Evolutionary conservation across 495 filamentous ascomycete species (phyloP), one percentile per base, ranked within the genome.

Genomic region (Xylaria cubensis): DNA sequence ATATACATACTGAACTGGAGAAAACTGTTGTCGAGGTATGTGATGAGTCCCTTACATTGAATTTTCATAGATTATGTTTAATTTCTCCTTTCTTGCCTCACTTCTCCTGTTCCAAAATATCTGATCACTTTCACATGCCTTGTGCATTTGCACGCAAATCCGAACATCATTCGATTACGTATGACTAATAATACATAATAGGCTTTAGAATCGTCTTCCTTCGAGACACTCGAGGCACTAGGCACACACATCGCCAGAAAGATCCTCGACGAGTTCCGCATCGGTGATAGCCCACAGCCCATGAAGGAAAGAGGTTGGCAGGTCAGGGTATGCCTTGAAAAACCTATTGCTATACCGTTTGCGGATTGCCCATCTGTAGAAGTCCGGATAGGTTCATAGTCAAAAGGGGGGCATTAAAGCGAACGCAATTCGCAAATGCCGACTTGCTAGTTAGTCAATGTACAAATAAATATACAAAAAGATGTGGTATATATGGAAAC

Each of bases 181-280:
- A 41, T 36, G 29, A n/a, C 62, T 59, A 58, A 59, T 53, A 12
- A 51, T 36, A 26, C 10, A 10, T 29, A 42, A 32, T 66, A 91
- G 88, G 77, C 82, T 3, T 83, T 91, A 61, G 86, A 88, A 64
- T 75, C 83, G 4, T 89, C 89, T 0, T 85, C 84, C 0, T 91
- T 90, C 73, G 85, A 90, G 78, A 92, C 90, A 0, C 85, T 92
- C 13, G 90, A 92, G 77, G 83, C 89, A 0, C 80, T 92, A 4
- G 86, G 85, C 0, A 79, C 83, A 0, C 81, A 82, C 46, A 74
- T 90, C 4, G 83, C 82, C 19, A 72, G 82, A 2, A 68, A 70
- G 29, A 80, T 90, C 24, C 72, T 84, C 4, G 72, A 74, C n/a
- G 71, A 75, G 24, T 76, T 78, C 61, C 67, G 67, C 6, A 74